phyloP scores from a whole-genome alignment of 2,329 filamentous ascomycete genomes.

The Fusarium transvaalense region DNA sequence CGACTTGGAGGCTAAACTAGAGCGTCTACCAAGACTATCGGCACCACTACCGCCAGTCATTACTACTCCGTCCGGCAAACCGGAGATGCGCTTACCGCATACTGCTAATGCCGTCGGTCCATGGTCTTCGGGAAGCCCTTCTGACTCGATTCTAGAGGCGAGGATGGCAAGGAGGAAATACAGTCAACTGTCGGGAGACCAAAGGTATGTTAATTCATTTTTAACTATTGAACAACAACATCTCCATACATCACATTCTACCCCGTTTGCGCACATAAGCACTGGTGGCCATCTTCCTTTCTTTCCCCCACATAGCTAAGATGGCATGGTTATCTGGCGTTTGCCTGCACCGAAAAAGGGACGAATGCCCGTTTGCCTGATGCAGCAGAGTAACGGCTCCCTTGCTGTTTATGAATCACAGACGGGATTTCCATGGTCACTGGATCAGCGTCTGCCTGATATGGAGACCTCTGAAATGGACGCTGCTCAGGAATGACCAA shows the following conservation, averaged over 20 bases:
- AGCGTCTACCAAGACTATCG: constrained; percentile 44
- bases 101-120: background rate
- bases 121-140: constrained; percentile 23
- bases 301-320: background rate
- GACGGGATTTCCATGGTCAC: constrained; percentile 6
- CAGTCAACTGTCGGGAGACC: constrained; percentile 44
- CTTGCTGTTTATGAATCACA: constrained; percentile 21
- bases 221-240: background rate
- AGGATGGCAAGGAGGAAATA: constrained; percentile 39
- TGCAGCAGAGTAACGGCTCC: background rate
- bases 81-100: constrained; percentile 26
- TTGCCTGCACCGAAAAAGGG: background rate
- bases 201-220: constrained; percentile 33
- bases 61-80: constrained; percentile 18
- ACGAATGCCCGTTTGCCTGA: background rate
- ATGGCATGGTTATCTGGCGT: background rate
- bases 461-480: background rate
- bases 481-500: constrained; percentile 5
- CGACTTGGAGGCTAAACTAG: constrained; percentile 57
- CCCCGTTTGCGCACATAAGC: background rate
- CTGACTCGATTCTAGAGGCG: constrained; percentile 34
- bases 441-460: constrained; percentile 8
- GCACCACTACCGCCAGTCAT: constrained; percentile 24
- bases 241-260: background rate
- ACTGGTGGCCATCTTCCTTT: background rate